Evolutionary conservation across 2,329 filamentous ascomycete genomes (phyloP).

Genomic region (Davidsoniella eucalypti): DNA sequence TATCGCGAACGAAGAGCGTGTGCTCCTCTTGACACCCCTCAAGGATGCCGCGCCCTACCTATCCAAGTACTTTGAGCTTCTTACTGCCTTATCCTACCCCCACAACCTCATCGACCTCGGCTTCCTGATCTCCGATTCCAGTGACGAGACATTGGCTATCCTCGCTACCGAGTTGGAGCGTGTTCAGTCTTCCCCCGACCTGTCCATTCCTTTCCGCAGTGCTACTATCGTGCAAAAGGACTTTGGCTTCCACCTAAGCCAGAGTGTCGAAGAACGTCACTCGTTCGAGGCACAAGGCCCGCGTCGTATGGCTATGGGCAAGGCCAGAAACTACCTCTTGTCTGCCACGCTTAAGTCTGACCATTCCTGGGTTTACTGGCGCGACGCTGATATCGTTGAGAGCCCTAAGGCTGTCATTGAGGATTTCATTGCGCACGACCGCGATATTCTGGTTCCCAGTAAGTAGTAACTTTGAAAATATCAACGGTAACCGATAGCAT

Average conservation of each 20-base stretch:
- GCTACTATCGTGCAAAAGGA: constrained; percentile 80
- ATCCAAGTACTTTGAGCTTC: constrained; percentile 80
- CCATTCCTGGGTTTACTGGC: constrained; percentile 98
- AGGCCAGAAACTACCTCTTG: constrained; percentile 82
- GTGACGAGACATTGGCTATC: constrained; percentile 79
- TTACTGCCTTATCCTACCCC: constrained; percentile 80
- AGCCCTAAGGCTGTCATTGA: constrained; percentile 77
- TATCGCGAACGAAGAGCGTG: constrained; percentile 61
- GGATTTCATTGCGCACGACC: constrained; percentile 87
- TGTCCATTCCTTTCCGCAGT: constrained; percentile 65
- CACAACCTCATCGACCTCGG: constrained; percentile 89
- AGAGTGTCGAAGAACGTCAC: constrained; percentile 70
- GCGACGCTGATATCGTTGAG: constrained; percentile 91
- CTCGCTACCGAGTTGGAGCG: constrained; percentile 73
- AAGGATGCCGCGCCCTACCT: constrained; percentile 75
- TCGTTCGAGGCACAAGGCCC: constrained; percentile 77
- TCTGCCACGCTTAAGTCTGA: constrained; percentile 73
- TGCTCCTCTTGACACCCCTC: constrained; percentile 83
- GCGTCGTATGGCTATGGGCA: constrained; percentile 76
- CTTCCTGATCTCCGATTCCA: constrained; percentile 84
- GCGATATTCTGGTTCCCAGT: constrained; percentile 90
- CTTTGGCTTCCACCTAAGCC: constrained; percentile 60
- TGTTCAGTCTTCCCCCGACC: constrained; percentile 63
- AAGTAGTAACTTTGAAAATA: constrained; percentile 24
- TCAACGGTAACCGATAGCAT: not conserved